Base-by-base conservation (phyloP, 345 rosid genomes). In the Alliaria petiolata region DNA sequence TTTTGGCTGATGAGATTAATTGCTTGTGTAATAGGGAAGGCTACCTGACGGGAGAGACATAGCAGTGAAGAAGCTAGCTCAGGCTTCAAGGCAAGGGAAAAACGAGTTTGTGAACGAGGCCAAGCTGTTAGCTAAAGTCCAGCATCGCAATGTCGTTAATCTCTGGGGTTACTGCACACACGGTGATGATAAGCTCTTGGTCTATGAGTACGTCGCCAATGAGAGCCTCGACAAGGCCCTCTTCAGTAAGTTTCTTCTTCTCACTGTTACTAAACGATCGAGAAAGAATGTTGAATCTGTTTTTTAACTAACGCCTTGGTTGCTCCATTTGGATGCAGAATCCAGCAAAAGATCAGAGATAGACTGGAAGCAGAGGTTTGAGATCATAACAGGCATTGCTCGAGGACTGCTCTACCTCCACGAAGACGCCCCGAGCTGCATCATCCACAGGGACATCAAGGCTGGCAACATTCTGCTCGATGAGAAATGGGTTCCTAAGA, bases 141-240 rank as follows among this genome's bases (percentile, higher is more conserved):
- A 95, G 80, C 99, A 95, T 79, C 85, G 91, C 34, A 95, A 95
- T 78, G 86, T 95, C 17, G 99, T 95, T 17, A 95, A 85, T 80
- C 82, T 95, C 22, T 79, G 85, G 70, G 99, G 99, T 3, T 95
- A 92, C 68, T 95, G 99, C 11, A 83, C 78, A 1, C 91, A 88
- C 30, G 96, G 91, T n/a, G 39, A 22, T 3, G 97, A 95, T 67
- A 95, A 95, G 77, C 91, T 95, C 69, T 78, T 95, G 81, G 97
- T 95, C 50, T 95, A 95, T 14, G 99, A 95, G 73, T 95, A 88
- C 43, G 85, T 95, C 19, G 17, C 68, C 1, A 79, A 95, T 19
- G 96, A 95, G 81, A 95, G 99, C 81, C 92, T 92, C 2, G 99
- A 95, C 85, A 95, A 92, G 83, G 60, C 80, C 79, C 89, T 95